These are phyloP conservation scores for Gaultheria prostrata DNA, from an alignment of 148 eudicot genomes.

Conservation along the genomic window DNA sequence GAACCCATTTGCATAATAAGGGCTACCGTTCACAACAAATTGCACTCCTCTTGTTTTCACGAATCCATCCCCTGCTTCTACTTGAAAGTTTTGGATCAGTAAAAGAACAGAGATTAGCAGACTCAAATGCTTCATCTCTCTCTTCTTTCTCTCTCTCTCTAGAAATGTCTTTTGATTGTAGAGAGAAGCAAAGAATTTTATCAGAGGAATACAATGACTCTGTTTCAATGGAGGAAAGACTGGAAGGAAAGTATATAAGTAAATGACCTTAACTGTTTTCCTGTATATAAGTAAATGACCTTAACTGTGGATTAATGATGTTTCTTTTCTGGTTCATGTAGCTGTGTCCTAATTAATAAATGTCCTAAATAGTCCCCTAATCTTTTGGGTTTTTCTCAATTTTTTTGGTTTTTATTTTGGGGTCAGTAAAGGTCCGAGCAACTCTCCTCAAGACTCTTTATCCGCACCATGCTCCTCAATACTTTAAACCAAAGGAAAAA, in stretches of 20 bases:
- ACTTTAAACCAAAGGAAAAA: too few species aligned
- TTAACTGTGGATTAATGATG: conserved; percentile 2
- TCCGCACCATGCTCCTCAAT: too few species aligned
- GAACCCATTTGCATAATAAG: conserved; percentile 64
- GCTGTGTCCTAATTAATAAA: not conserved
- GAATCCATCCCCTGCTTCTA: conserved; percentile 33
- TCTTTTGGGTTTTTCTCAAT: not conserved
- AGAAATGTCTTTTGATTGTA: not conserved
- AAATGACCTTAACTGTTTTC: not conserved
- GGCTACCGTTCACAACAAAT: conserved; percentile 41
- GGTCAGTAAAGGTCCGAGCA: not conserved
- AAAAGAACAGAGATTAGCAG: conserved; percentile 19
- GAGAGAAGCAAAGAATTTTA: not conserved
- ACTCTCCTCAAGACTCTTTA: too few species aligned
- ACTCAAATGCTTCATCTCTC: conserved; percentile 28
- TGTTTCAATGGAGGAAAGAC: not conserved
- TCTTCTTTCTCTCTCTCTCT: conserved; percentile 11
- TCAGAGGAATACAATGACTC: not conserved
- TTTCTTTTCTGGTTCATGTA: not conserved
- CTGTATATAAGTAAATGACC: too few species aligned
- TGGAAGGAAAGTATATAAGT: not conserved
- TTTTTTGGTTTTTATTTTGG: not conserved
- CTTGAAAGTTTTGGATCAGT: conserved; percentile 16
- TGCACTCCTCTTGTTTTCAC: conserved; percentile 38
- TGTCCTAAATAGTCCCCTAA: not conserved